Evolutionary conservation across 2,329 filamentous ascomycete species (phyloP).

Genomic region (Daldinia sp.): DNA sequence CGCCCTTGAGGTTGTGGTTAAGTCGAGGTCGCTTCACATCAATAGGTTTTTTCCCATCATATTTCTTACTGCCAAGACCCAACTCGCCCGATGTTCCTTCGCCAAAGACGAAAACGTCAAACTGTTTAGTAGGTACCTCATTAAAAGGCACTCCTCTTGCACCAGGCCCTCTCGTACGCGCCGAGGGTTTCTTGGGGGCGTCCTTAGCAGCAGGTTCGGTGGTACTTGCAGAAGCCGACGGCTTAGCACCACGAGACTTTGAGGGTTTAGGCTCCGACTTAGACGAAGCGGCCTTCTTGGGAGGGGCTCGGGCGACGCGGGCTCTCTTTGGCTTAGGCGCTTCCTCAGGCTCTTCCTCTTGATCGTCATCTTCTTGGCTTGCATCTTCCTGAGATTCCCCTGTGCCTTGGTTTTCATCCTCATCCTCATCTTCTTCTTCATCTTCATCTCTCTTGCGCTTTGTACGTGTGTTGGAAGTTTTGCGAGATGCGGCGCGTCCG

Average conservation of each 20-base stretch:
- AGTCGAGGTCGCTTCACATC: conserved; percentile 75
- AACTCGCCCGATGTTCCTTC: conserved; percentile 68
- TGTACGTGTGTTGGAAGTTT: too few species aligned
- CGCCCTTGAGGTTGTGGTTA: conserved; percentile 67
- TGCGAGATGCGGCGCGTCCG: too few species aligned
- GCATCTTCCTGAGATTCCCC: too few species aligned
- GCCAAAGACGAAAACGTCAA: conserved; percentile 65
- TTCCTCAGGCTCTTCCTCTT: neutral
- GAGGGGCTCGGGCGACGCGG: neutral
- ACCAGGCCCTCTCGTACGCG: conserved; percentile 14
- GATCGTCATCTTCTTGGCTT: neutral
- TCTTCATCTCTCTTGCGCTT: conserved; percentile 31
- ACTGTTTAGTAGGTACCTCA: conserved; percentile 34
- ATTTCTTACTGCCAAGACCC: conserved; percentile 69
- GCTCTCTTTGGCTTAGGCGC: conserved; percentile 10
- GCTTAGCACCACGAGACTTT: conserved; percentile 10
- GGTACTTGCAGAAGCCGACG: neutral
- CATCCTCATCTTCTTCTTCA: conserved; percentile 6
- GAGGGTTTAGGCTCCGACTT: neutral
- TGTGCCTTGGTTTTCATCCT: too few species aligned
- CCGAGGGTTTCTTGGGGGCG: conserved; percentile 6
- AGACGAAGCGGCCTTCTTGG: conserved; percentile 10
- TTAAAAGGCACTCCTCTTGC: conserved; percentile 36
- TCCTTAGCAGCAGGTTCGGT: conserved; percentile 1
- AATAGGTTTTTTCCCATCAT: conserved; percentile 56